Evolutionary conservation across 805 yeast species (phyloP), one percentile per base, ranked within the genome.

Genomic region (Candida loeiensis): DNA sequence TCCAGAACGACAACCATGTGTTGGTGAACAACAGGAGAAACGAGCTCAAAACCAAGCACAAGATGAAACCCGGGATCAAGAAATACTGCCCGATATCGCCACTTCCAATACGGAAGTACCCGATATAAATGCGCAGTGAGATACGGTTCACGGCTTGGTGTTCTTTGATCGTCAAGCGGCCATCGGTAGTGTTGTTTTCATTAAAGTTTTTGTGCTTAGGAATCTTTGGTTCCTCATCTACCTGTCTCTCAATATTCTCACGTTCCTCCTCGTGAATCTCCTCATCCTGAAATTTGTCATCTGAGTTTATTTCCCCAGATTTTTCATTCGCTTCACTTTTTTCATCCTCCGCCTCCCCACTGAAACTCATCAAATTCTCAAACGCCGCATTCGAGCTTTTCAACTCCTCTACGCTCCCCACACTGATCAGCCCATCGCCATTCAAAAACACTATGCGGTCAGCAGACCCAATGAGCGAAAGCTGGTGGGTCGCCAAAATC

Each of bases 1-100:
- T 70, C 96, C 96, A 88, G 60, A 82, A 88, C 1, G 95, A 81
- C 44, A 89, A 69, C 95, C 95, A 85, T 14, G 82, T 79, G 55
- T 80, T 82, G 33, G 83, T 73, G 53, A 82, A 79, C 34, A 81
- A 58, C 41, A 66, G 69, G 45, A 73, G 66, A 55, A 80, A 82
- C 1, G 76, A 73, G 35, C 73, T 64, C 12, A 72, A 40, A 22
- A 57, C 43, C 45, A 57, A 47, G 6, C 70, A 34, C 12, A 34
- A 16, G 9, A 33, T 4, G 32, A 39, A 39, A 3, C 27, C 28
- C 2, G 42, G 42, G 4, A 28, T 19, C 18, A 34, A 15, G 5
- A 28, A 30, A 15, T 15, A 34, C 2, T 37, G 42, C 2, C 35
- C 34, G 8, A 14, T 13, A 4, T 16, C 22, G 8, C 38, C 37